Conservation (phyloP, 2,329 filamentous ascomycete species). For the Karstenula rhodostoma region DNA sequence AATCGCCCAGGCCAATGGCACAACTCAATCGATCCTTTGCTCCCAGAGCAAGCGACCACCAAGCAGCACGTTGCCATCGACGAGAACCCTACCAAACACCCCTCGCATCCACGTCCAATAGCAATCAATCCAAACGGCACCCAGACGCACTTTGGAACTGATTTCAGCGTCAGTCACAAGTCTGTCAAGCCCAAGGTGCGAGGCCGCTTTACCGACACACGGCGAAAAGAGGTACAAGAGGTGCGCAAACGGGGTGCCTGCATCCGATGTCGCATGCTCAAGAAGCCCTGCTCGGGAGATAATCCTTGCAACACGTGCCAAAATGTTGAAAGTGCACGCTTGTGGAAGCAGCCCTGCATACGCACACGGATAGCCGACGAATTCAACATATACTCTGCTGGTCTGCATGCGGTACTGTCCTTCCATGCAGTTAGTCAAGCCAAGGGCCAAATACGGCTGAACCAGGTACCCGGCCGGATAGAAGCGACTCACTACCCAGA, state of each 20-base stretch:
- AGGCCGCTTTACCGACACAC: conserved; percentile 63
- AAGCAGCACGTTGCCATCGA: conserved; percentile 36
- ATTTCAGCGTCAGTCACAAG: conserved; percentile 51
- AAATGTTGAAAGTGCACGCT: conserved; percentile 66
- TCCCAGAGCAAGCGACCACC: conserved; percentile 42
- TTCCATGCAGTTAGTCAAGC: conserved; percentile 60
- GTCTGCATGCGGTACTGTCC: conserved; percentile 61
- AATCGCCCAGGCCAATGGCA: conserved; percentile 43
- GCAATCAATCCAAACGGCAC: conserved; percentile 47
- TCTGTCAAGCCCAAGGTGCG: conserved; percentile 58
- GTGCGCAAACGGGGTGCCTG: conserved; percentile 68
- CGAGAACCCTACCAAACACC: conserved; percentile 31
- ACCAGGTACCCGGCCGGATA: conserved; percentile 60
- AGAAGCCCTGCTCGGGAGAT: conserved; percentile 69
- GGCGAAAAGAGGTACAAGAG: conserved; percentile 66
- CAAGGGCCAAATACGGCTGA: conserved; percentile 58
- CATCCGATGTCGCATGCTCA: conserved; percentile 70
- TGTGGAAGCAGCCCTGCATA: conserved; percentile 69
- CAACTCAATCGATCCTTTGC: conserved; percentile 42
- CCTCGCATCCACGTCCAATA: conserved; percentile 46
- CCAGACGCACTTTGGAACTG: conserved; percentile 49
- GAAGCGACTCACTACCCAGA: conserved; percentile 62
- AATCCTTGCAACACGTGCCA: conserved; percentile 67
- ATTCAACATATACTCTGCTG: conserved; percentile 65
- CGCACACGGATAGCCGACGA: conserved; percentile 66